Evolutionary conservation across 176 grass and related monocot species (phyloP).

Genomic region (sorghum (Sorghum bicolor)): DNA sequence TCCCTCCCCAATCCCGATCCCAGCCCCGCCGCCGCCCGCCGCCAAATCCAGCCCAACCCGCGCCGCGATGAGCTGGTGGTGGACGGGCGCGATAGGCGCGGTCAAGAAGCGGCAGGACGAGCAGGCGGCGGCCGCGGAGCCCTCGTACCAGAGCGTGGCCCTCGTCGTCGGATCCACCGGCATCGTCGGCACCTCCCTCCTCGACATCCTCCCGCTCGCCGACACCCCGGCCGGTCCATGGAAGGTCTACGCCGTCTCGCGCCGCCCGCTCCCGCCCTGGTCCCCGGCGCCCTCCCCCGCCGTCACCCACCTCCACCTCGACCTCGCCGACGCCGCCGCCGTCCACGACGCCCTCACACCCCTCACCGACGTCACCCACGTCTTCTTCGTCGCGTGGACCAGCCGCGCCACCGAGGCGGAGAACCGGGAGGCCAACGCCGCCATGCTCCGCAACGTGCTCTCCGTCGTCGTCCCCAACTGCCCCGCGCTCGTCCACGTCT

Average conservation of each 20-base stretch:
- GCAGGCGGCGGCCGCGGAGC: constrained; percentile 19
- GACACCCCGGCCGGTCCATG: constrained; percentile 76
- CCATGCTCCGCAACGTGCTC: constrained; percentile 72
- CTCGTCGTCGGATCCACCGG: constrained; percentile 69
- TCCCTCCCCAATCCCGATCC: not conserved
- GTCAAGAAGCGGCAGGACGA: constrained; percentile 71
- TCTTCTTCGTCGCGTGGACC: constrained; percentile 56
- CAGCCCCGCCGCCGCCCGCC: not conserved
- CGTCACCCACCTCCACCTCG: constrained; percentile 49
- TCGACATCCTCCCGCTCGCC: constrained; percentile 76
- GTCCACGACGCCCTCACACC: constrained; percentile 39
- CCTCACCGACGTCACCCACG: constrained; percentile 59
- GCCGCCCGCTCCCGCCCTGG: constrained; percentile 57
- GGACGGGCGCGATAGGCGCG: constrained; percentile 75
- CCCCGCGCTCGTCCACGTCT: constrained; percentile 55
- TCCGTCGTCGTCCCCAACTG: constrained; percentile 47
- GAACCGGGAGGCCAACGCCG: constrained; percentile 38
- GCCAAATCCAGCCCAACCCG: not conserved
- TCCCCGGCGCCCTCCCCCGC: constrained; percentile 28
- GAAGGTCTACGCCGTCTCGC: constrained; percentile 84
- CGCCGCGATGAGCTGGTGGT: constrained; percentile 81
- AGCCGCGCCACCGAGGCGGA: constrained; percentile 29
- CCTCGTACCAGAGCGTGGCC: constrained; percentile 54
- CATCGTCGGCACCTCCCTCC: constrained; percentile 69
- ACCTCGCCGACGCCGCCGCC: constrained; percentile 47